phyloP scores from a whole-genome alignment of 306 rosid species.

The Corylus americana region DNA sequence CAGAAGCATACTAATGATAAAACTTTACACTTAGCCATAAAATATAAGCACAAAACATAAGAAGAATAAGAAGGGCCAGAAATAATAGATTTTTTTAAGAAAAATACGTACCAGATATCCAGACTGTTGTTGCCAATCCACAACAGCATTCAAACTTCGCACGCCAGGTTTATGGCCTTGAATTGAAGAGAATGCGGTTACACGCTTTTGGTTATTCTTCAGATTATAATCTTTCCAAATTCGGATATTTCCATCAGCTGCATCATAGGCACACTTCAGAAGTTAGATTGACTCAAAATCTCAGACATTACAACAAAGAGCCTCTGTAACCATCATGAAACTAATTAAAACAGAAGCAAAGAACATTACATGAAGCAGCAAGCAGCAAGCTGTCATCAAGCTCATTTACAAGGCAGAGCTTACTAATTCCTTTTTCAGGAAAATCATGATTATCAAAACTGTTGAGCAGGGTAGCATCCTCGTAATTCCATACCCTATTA shows the following conservation, averaged over 20 bases:
- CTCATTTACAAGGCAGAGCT: constrained; percentile 92
- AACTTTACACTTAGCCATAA: constrained; percentile 21
- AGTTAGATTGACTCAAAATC: constrained; percentile 21
- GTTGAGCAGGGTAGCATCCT: constrained; percentile 77
- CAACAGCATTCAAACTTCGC: constrained; percentile 82
- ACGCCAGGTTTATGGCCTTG: constrained; percentile 88
- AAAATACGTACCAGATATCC: constrained; percentile 79
- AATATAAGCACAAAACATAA: constrained; percentile 5
- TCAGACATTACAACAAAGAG: constrained; percentile 10
- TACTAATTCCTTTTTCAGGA: constrained; percentile 92
- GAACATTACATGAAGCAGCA: constrained; percentile 86
- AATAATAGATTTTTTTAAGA: constrained; percentile 11
- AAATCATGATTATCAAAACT: constrained; percentile 87
- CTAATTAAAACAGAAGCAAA: constrained; percentile 19
- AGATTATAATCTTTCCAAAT: constrained; percentile 87
- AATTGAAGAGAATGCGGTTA: constrained; percentile 91
- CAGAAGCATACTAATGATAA: constrained; percentile 80
- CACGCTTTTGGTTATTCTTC: constrained; percentile 86
- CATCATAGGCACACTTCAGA: constrained; percentile 17
- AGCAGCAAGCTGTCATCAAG: constrained; percentile 96
- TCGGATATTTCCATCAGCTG: constrained; percentile 90
- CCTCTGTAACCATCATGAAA: constrained; percentile 8
- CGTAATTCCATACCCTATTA: constrained; percentile 86
- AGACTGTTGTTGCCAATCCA: constrained; percentile 97
- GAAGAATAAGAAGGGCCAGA: not conserved